Conservation (phyloP, 306 rosid species). For the Castanopsis chinensis region DNA sequence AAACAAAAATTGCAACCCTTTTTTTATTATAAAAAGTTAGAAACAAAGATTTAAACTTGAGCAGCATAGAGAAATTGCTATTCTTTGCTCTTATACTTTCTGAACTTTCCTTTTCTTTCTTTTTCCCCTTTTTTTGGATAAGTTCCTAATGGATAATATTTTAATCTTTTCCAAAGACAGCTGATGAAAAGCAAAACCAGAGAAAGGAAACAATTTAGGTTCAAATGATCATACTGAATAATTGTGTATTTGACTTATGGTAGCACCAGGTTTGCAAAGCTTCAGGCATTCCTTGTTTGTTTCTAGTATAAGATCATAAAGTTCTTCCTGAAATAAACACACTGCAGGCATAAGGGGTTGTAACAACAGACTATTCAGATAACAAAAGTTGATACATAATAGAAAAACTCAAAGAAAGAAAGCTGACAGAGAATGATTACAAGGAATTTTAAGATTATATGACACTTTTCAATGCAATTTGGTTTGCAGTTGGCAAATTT, state of each 20-base stretch:
- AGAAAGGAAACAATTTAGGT: slow-evolving; percentile 1
- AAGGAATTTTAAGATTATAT: not conserved
- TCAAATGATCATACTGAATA: slow-evolving; percentile 55
- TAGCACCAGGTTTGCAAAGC: slow-evolving; percentile 89
- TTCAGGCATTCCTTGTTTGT: slow-evolving; percentile 75
- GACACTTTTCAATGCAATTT: not conserved
- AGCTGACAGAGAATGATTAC: not conserved
- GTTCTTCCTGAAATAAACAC: slow-evolving; percentile 70
- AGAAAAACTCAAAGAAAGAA: not conserved
- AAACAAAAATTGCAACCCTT: not conserved
- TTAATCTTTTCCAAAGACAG: not conserved
- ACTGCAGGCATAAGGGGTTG: not conserved
- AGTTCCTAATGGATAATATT: not conserved
- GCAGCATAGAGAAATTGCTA: not conserved
- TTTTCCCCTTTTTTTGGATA: not conserved
- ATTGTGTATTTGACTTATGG: slow-evolving; percentile 73
- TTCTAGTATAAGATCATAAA: slow-evolving; percentile 77
- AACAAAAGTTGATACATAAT: not conserved
- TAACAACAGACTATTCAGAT: not conserved
- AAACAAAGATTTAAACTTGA: not conserved
- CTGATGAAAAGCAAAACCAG: slow-evolving; percentile 7
- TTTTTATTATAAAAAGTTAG: no score
- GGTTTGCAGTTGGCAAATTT: not conserved
- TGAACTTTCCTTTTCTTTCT: no score
- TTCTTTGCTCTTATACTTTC: not conserved